Evolutionary conservation across 768 basidiomycete species (phyloP).

Genomic region (Kockovaella imperatae): DNA sequence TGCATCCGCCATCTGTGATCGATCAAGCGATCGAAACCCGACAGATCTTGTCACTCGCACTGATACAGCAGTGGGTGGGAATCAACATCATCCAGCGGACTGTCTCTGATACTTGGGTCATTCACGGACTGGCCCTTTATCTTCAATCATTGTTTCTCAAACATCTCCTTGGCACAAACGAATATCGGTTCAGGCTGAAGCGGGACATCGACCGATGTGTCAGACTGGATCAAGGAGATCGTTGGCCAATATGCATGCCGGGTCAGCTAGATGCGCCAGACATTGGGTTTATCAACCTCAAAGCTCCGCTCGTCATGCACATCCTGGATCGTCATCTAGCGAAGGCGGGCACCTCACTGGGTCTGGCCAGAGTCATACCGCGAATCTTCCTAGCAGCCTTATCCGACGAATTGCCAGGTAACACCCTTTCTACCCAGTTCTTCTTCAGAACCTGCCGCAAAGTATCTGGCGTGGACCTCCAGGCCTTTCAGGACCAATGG

Average conservation of each 20-base stretch:
- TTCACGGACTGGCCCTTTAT: constrained; percentile 84
- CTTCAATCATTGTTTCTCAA: constrained; percentile 80
- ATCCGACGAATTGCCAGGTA: constrained; percentile 75
- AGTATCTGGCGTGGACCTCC: constrained; percentile 65
- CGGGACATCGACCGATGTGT: constrained; percentile 92
- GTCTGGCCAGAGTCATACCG: constrained; percentile 86
- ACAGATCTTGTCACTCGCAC: constrained; percentile 72
- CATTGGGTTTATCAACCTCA: constrained; percentile 85
- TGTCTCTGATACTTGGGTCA: constrained; percentile 94
- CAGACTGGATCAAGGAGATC: constrained; percentile 73
- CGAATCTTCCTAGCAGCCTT: constrained; percentile 91
- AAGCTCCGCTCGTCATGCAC: constrained; percentile 90
- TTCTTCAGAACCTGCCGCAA: constrained; percentile 89
- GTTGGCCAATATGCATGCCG: constrained; percentile 91
- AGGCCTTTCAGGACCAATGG: constrained; percentile 97
- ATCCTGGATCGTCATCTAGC: constrained; percentile 88
- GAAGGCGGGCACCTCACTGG: constrained; percentile 89
- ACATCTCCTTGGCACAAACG: constrained; percentile 87
- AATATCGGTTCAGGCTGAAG: constrained; percentile 88
- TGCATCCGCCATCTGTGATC: constrained; percentile 79
- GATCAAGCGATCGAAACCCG: constrained; percentile 89
- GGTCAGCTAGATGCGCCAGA: constrained; percentile 78
- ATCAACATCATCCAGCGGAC: constrained; percentile 90
- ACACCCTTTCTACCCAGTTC: constrained; percentile 75
- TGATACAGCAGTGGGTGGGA: constrained; percentile 94